Base-by-base conservation (phyloP, 805 yeast species). In the Komagataella phaffii region DNA sequence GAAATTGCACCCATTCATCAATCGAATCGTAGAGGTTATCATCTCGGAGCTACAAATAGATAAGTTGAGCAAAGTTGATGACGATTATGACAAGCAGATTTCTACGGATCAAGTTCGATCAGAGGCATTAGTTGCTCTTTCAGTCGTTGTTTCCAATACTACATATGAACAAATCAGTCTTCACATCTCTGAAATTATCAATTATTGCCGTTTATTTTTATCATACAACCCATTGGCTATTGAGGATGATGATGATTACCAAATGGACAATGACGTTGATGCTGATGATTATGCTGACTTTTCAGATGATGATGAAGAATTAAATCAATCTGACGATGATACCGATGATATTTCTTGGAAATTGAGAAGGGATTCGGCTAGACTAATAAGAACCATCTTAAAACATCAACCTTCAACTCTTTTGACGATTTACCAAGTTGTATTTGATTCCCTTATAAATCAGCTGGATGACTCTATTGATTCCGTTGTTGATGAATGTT, bases 291-390 rank as follows among this genome's bases (percentile, higher is more conserved):
- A 54, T 47, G 54, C 58, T 2, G 57, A 59, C 2, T 40, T 59
- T 45, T n/a, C 53, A 14, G 64, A 61, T 19, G 69, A 63, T 48
- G 59, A 62, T 23, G 62, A 60, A 48, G 61, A 59, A 21, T 53
- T 59, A 36, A 61, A 59, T 6, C 53, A 58, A n/a, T 40, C 61
- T 8, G 49, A 46, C 10, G 52, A 46, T 17, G 52, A 50, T 10
- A 49, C 49, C 12, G 51, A 50, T 14, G 83, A 76, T 51, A 71
- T 69, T 50, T 74, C 83, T 1, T 82, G 90, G 85, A 81, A 77
- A 55, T 64, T 85, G 17, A 68, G 93, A 53, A 67, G 77, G 46
- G 74, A 73, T 51, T 65, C 86, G 0, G 70, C 77, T 6, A 66
- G 64, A 30, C 58, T 80, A 40, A 58, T 75, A 6, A 62, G 70